Evolutionary conservation across 768 basidiomycete species (phyloP), one percentile per base, ranked within the genome.

Genomic region (Solioccasus polychromus): DNA sequence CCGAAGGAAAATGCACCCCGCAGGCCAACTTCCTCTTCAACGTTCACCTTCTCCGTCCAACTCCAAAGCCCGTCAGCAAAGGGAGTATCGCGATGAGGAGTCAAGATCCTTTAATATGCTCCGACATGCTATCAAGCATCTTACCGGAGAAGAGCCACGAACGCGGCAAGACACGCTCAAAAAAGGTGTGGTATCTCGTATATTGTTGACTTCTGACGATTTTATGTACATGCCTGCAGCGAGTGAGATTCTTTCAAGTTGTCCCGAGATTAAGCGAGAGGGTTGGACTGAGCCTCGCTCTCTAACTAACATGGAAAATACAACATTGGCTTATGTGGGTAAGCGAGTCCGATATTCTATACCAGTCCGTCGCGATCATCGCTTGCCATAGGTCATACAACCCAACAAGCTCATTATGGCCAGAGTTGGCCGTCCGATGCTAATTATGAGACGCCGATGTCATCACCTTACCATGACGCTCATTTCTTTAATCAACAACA

Each of bases 71-170:
- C 12, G 20, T 3, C 17, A 26, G 36, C 61, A 63, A 20, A 50
- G 40, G 42, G 49, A 42, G 18, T 63, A 63, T 29, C 57, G 60
- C 5, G 58, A 57, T 35, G 57, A 39, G 32, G 61, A 63, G n/a
- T n/a, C n/a, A n/a, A n/a, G n/a, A n/a, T n/a, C n/a, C 35, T 54
- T 63, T 18, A 41, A 42, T 11, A 22, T 4, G 9, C 62, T 63
- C 12, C 51, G 60, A 3, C 36, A 42, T 4, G 24, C 40, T 17
- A 53, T 62, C 25, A 48, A 34, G 31, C 32, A 30, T 3, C 37
- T 57, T 24, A 60, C 52, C 1, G 44, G 47, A 15, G 38, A 45
- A 24, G 49, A 53, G 3, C 42, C 19, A 2, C 42, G 28, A 9
- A 62, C 47, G 10, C 57, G 61, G 3, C 30, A 54, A 2, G 62